These are phyloP conservation scores for Talaromyces sp. DNA, from an alignment of 2,329 filamentous ascomycete genomes.

Conservation along the genomic window DNA sequence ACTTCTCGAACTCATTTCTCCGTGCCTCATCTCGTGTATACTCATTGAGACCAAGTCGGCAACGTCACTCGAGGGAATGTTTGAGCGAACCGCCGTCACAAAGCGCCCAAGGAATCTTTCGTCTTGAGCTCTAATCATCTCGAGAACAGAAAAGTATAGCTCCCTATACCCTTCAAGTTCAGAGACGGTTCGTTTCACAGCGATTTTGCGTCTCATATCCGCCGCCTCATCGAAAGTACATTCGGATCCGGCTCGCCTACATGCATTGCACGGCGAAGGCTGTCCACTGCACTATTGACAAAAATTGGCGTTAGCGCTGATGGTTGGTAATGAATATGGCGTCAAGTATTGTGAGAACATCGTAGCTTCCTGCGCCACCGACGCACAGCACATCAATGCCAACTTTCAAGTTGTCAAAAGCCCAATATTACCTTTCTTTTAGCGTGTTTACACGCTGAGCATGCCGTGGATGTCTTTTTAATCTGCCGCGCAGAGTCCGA, in stretches of 20 bases:
- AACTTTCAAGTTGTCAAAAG: background rate
- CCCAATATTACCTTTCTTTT: constrained; percentile 33
- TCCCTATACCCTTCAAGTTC: constrained; percentile 36
- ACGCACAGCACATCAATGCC: background rate
- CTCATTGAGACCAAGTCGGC: background rate
- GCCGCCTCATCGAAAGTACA: constrained; percentile 37
- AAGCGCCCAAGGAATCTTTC: constrained; percentile 23
- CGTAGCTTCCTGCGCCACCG: background rate
- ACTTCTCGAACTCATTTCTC: background rate
- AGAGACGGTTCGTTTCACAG: constrained; percentile 33
- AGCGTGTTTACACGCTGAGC: constrained; percentile 34
- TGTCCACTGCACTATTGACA: constrained; percentile 34
- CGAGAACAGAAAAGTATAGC: constrained; percentile 31
- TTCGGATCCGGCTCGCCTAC: constrained; percentile 27
- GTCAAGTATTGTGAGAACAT: background rate
- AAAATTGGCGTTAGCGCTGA: background rate
- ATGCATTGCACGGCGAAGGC: constrained; percentile 36
- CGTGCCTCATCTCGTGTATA: background rate
- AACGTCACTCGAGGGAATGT: constrained; percentile 22
- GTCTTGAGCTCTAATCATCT: constrained; percentile 27
- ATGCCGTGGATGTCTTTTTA: constrained; percentile 38
- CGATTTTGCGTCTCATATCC: constrained; percentile 38
- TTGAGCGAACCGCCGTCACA: constrained; percentile 28
- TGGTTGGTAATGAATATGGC: background rate
- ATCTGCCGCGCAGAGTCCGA: constrained; percentile 23